A percentile compares a stretch with the other conserved stretches of the same genome.
Evolutionary conservation across 2,329 filamentous ascomycete genomes (phyloP).

Genomic region (Pyrenochaeta sp.): DNA sequence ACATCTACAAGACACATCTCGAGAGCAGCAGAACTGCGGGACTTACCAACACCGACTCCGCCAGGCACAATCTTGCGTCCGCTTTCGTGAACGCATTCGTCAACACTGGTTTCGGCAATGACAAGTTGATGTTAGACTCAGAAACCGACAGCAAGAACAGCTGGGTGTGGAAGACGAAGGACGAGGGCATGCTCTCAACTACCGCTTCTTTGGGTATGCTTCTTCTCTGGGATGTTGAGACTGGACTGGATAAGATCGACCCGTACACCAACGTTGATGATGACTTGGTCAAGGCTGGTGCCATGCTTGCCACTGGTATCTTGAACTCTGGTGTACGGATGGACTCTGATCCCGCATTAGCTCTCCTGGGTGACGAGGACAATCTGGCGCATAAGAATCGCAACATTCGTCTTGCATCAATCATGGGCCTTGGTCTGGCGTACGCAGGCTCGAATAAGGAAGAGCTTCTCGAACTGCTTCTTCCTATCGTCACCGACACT

Average conservation of each 20-base stretch:
- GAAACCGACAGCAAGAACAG: conserved; percentile 81
- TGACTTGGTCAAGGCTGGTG: conserved; percentile 86
- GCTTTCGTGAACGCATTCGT: conserved; percentile 97
- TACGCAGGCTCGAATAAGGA: conserved; percentile 95
- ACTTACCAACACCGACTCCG: conserved; percentile 93
- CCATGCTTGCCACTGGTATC: conserved; percentile 91
- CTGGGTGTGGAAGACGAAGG: conserved; percentile 99
- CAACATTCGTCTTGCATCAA: conserved; percentile 79
- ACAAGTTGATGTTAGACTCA: conserved; percentile 96
- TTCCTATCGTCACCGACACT: conserved; percentile 87
- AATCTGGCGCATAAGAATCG: conserved; percentile 81
- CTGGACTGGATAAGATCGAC: conserved; percentile 91
- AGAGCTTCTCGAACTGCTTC: conserved; percentile 81
- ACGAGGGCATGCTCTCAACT: conserved; percentile 96
- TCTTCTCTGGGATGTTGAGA: conserved; percentile 91
- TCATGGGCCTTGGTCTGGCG: conserved; percentile 94
- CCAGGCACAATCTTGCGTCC: conserved; percentile 92
- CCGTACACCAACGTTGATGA: conserved; percentile 89
- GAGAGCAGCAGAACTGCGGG: conserved; percentile 93
- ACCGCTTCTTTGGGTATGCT: conserved; percentile 92
- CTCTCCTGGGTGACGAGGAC: conserved; percentile 80
- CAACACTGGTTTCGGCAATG: conserved; percentile 92
- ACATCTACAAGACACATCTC: conserved; percentile 99
- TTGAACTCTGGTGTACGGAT: conserved; percentile 91
- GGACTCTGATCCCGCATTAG: conserved; percentile 89